Percentiles rank a stretch among this genome's conserved stretches.
These are phyloP conservation scores for Salix purpurea DNA, from an alignment of 345 rosid species.

Conservation along the genomic window DNA sequence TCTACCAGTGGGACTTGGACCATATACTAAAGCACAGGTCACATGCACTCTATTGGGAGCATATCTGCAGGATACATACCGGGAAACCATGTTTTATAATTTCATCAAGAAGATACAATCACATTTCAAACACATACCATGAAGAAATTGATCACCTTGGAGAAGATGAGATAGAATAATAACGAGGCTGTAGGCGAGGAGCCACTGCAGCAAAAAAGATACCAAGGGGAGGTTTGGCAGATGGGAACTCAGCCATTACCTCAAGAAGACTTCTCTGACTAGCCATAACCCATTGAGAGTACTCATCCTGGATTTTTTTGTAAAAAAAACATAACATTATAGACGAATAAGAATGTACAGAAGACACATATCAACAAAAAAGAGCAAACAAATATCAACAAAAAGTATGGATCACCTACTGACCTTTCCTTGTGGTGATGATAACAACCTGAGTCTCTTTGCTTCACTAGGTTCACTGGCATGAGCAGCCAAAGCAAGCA, in stretches of 20 bases:
- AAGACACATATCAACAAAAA: not conserved
- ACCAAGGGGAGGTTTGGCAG: conserved; percentile 32
- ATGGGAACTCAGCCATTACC: conserved; percentile 32
- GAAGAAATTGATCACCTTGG: conserved; percentile 20
- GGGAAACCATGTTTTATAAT: not conserved
- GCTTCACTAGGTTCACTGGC: conserved; percentile 83
- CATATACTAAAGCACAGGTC: conserved; percentile 30
- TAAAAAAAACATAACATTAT: not conserved
- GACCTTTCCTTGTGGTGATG: conserved; percentile 31
- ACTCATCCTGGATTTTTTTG: conserved; percentile 14
- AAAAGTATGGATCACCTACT: not conserved
- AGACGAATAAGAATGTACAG: not conserved
- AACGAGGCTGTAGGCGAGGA: conserved; percentile 33
- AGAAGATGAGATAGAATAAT: conserved; percentile 32
- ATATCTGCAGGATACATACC: conserved; percentile 19
- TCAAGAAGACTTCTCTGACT: conserved; percentile 37
- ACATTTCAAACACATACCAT: not conserved
- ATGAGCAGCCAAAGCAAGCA: conserved; percentile 87
- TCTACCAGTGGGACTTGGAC: conserved; percentile 27
- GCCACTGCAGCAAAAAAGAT: conserved; percentile 32
- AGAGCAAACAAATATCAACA: not conserved
- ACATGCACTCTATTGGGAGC: conserved; percentile 27
- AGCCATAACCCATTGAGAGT: conserved; percentile 28
- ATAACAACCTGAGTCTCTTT: conserved; percentile 30
- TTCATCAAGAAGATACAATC: not conserved